Conservation (phyloP, 1,284 basidiomycete species). For the Ceratobasidium theobromae region DNA sequence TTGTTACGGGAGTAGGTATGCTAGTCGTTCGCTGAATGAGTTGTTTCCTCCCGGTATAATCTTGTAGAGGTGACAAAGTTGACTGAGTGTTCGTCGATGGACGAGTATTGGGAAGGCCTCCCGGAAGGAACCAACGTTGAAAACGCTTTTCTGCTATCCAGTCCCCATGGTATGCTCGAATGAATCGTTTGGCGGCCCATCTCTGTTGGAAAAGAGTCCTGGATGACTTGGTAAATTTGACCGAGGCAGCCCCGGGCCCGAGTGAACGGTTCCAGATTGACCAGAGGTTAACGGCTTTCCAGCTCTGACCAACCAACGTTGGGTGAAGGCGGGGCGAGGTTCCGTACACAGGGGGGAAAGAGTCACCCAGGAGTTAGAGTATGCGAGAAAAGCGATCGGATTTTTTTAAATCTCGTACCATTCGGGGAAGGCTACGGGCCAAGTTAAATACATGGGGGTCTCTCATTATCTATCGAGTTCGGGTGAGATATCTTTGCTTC, state of each 20-base stretch:
- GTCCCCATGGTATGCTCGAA: slow-evolving; percentile 96
- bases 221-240: slow-evolving; percentile 58
- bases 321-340: neutral
- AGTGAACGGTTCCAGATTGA: slow-evolving; percentile 31
- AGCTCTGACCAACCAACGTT: neutral
- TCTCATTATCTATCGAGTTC: neutral
- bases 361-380: neutral
- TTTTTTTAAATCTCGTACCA: neutral
- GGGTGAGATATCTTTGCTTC: neutral
- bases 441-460: slow-evolving; percentile 25
- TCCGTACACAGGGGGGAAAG: neutral
- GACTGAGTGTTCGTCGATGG: slow-evolving; percentile 30
- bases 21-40: slow-evolving; percentile 49
- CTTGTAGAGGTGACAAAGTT: slow-evolving; percentile 39
- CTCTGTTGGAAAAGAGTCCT: slow-evolving; percentile 88
- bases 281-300: slow-evolving; percentile 29
- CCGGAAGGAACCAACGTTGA: slow-evolving; percentile 93
- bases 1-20: slow-evolving; percentile 72
- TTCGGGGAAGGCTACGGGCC: slow-evolving; percentile 27
- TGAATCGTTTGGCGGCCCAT: slow-evolving; percentile 86
- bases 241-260: slow-evolving; percentile 1
- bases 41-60: slow-evolving; percentile 48
- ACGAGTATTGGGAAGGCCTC: slow-evolving; percentile 82
- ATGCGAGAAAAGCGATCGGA: neutral
- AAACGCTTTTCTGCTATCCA: slow-evolving; percentile 91